These are phyloP conservation scores for Ustilago cynodontis DNA, from an alignment of 1,284 basidiomycete genomes.

Conservation along the genomic window DNA sequence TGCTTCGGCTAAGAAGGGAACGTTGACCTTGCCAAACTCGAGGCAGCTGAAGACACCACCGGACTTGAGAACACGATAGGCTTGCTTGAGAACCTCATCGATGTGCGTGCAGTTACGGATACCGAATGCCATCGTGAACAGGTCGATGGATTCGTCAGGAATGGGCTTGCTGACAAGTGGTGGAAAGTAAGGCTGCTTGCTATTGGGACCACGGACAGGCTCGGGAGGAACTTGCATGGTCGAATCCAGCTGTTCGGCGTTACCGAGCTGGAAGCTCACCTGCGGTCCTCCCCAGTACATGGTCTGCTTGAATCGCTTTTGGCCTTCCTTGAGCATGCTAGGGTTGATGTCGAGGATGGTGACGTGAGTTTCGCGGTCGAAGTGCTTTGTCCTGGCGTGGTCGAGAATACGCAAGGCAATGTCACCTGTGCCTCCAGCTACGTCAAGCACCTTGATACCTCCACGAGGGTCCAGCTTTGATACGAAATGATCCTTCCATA, in stretches of 20 bases:
- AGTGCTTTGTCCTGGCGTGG: constrained; percentile 85
- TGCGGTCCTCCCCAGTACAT: constrained; percentile 81
- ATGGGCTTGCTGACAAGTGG: constrained; percentile 63
- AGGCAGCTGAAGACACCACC: constrained; percentile 95
- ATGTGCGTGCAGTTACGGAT: constrained; percentile 98
- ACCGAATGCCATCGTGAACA: constrained; percentile 99
- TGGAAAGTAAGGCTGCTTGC: constrained; percentile 60
- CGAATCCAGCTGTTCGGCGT: constrained; percentile 81
- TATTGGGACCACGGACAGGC: constrained; percentile 45
- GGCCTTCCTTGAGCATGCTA: constrained; percentile 94
- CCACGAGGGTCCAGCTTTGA: constrained; percentile 79
- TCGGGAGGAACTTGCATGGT: constrained; percentile 51
- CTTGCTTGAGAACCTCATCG: constrained; percentile 87
- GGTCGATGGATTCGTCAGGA: constrained; percentile 80
- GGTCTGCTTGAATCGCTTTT: constrained; percentile 76
- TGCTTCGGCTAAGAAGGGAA: constrained; percentile 85
- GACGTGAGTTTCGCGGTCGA: constrained; percentile 77
- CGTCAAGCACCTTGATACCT: constrained; percentile 82
- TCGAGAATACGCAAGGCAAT: constrained; percentile 95
- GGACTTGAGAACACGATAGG: constrained; percentile 93
- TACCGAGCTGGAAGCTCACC: constrained; percentile 90
- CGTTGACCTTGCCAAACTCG: constrained; percentile 94
- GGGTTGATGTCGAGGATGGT: constrained; percentile 95
- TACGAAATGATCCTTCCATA: constrained; percentile 97
- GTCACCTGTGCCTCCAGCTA: constrained; percentile 96